Evolutionary conservation across 1,284 basidiomycete genomes (phyloP).

Genomic region (Lignosus rhinocerotis): DNA sequence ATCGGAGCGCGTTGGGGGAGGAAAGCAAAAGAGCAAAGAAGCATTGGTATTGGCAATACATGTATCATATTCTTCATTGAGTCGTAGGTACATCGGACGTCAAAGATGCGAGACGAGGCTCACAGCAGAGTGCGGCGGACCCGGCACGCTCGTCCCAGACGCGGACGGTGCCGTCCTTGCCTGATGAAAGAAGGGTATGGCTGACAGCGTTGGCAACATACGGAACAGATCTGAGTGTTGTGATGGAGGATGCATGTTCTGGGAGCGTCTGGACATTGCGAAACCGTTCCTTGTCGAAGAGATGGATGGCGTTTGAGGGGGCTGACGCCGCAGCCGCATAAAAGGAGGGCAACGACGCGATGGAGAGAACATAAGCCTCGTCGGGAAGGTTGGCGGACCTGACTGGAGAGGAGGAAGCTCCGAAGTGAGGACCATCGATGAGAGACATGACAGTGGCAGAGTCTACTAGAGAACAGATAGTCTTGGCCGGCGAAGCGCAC

Average conservation of each 20-base stretch:
- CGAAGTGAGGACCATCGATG: constrained; percentile 34
- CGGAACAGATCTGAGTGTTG: constrained; percentile 45
- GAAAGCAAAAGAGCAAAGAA: background rate
- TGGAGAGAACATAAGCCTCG: constrained; percentile 56
- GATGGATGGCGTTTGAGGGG: constrained; percentile 57
- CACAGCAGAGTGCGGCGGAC: constrained; percentile 57
- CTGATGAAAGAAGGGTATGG: constrained; percentile 55
- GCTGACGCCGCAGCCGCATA: constrained; percentile 64
- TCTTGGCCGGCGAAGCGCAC: constrained; percentile 8
- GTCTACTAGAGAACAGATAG: background rate
- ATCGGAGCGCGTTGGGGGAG: background rate
- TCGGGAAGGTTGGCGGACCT: constrained; percentile 41
- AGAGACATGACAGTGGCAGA: constrained; percentile 32
- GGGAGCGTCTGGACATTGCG: constrained; percentile 45
- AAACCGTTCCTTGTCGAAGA: constrained; percentile 61
- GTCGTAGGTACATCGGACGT: constrained; percentile 40
- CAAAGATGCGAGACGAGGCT: constrained; percentile 32
- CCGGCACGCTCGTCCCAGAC: constrained; percentile 70
- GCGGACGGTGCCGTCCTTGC: constrained; percentile 63
- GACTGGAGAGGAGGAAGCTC: constrained; percentile 32
- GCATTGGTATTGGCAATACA: background rate
- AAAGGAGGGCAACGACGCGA: constrained; percentile 45
- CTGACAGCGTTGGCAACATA: constrained; percentile 34
- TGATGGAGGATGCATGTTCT: constrained; percentile 56
- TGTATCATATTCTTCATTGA: constrained; percentile 37